Percentiles rank a stretch among this genome's conserved stretches.
phyloP scores from a whole-genome alignment of 2,329 filamentous ascomycete species.

The Emmonsia crescens region DNA sequence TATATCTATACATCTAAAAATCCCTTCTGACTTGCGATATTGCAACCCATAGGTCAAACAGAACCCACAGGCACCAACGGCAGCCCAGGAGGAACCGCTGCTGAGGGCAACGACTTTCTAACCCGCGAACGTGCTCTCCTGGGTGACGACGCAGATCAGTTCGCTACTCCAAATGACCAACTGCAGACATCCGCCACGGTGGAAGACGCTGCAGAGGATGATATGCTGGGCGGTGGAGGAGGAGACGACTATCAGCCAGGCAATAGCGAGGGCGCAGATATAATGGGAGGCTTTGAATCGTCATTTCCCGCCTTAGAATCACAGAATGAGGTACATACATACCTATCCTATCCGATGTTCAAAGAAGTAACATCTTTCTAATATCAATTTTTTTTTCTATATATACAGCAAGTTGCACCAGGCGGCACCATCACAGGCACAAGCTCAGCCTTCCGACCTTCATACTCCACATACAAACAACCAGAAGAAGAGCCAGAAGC shows the following conservation, averaged over 20 bases:
- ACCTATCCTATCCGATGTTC: background rate
- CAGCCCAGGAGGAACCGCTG: slow-evolving; percentile 10
- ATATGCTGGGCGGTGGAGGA: slow-evolving; percentile 58
- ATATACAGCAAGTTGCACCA: slow-evolving; percentile 54
- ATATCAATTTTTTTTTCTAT: slow-evolving; percentile 1
- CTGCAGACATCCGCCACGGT: slow-evolving; percentile 44
- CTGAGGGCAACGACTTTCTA: slow-evolving; percentile 73
- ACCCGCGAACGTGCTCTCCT: slow-evolving; percentile 81
- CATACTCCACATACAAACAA: slow-evolving; percentile 44
- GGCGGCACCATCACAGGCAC: slow-evolving; percentile 71
- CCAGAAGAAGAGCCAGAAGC: slow-evolving; percentile 78
- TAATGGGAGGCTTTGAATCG: slow-evolving; percentile 62
- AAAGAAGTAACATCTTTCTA: background rate
- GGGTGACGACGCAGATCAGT: slow-evolving; percentile 87
- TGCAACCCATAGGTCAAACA: background rate
- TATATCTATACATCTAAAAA: background rate
- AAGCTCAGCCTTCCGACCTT: slow-evolving; percentile 44
- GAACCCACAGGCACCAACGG: slow-evolving; percentile 21
- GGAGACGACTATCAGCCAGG: slow-evolving; percentile 21
- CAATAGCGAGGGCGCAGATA: slow-evolving; percentile 23
- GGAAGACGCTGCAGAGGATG: slow-evolving; percentile 55
- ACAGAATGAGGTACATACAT: slow-evolving; percentile 56
- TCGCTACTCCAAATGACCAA: slow-evolving; percentile 61
- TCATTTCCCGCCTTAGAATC: slow-evolving; percentile 79
- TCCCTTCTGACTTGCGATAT: background rate